Evolutionary conservation across 2,329 filamentous ascomycete genomes (phyloP).

Genomic region (Penicillium sp.): DNA sequence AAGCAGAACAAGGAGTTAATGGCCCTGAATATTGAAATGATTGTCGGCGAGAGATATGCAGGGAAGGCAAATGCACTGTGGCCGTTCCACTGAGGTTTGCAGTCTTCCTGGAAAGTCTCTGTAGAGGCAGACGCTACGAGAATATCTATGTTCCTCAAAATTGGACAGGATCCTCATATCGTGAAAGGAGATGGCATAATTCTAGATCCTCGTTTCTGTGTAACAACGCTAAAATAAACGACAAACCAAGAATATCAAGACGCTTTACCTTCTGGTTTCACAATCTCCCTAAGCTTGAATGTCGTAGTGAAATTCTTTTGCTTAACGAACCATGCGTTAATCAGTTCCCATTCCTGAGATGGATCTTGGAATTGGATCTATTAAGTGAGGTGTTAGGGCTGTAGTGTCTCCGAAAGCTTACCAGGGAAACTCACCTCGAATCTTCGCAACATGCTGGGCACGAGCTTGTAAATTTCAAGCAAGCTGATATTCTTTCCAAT

Average conservation of each 20-base stretch:
- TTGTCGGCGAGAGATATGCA: not conserved
- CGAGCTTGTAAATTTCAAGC: constrained; percentile 35
- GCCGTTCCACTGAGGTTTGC: not conserved
- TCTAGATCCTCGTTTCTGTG: not conserved
- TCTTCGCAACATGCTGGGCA: constrained; percentile 28
- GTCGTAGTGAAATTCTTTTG: constrained; percentile 12
- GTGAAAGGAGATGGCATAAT: not conserved
- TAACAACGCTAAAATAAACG: not conserved
- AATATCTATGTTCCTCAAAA: no score
- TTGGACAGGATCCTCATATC: not conserved
- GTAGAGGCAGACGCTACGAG: no score
- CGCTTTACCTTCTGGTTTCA: not conserved
- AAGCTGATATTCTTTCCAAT: constrained; percentile 34
- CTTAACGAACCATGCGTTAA: constrained; percentile 17
- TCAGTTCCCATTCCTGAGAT: constrained; percentile 10
- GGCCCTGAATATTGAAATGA: not conserved
- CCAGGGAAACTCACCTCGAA: constrained; percentile 9
- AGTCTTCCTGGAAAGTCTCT: no score
- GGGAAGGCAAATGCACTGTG: not conserved
- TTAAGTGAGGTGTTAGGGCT: not conserved
- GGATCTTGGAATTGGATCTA: constrained; percentile 14
- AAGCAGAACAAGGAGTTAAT: constrained; percentile 1
- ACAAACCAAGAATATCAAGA: not conserved
- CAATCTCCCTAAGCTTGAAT: constrained; percentile 14
- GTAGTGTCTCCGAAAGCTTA: not conserved